Percentiles rank a stretch among this genome's conserved stretches.
Evolutionary conservation across 179 eudicot genomes (phyloP).

Genomic region (Nepenthes alata): DNA sequence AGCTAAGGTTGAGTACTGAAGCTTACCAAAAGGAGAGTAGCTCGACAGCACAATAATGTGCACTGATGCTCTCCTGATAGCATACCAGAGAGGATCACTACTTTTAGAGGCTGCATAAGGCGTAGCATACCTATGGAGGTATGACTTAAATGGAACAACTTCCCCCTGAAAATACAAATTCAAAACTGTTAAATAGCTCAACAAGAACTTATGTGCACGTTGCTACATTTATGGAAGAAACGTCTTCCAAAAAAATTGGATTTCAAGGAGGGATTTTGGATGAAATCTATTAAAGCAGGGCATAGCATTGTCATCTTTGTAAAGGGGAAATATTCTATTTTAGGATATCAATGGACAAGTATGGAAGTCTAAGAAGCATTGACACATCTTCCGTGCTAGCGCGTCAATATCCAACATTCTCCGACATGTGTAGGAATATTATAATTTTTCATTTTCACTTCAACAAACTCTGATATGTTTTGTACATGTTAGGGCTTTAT

Average conservation of each 20-base stretch:
- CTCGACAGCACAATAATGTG: slow-evolving; percentile 88
- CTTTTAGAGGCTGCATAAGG: slow-evolving; percentile 68
- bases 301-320: no score
- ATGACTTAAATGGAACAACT: slow-evolving; percentile 65
- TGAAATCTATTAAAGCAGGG: no score
- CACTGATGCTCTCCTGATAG: slow-evolving; percentile 85
- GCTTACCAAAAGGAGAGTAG: slow-evolving; percentile 90
- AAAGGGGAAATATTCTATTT: background rate
- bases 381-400: no score
- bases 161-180: slow-evolving; percentile 45
- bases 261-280: background rate
- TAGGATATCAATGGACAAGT: background rate
- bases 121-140: slow-evolving; percentile 63
- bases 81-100: slow-evolving; percentile 85
- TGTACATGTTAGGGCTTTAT: no score
- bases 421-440: no score
- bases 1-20: background rate
- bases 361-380: background rate
- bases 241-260: no score
- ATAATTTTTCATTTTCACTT: no score
- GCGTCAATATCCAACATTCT: no score
- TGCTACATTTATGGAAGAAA: background rate
- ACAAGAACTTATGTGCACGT: no score
- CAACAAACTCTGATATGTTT: no score
- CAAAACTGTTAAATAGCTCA: background rate